phyloP scores from a whole-genome alignment of 306 rosid species.

The Lagenaria siceraria region DNA sequence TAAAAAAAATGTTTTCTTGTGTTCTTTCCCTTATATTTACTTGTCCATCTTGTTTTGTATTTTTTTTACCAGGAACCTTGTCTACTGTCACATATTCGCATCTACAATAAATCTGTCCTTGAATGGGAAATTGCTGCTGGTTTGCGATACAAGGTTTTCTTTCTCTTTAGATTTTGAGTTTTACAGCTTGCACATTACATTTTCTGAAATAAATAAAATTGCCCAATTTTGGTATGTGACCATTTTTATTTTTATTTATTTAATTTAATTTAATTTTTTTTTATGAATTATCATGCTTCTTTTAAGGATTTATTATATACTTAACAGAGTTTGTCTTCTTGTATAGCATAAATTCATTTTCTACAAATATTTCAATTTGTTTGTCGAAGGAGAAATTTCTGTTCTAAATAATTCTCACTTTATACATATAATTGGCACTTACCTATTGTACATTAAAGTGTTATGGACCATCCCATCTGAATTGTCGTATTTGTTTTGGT shows the following conservation, averaged over 20 bases:
- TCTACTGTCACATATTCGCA: slow-evolving; percentile 70
- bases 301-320: not conserved
- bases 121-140: slow-evolving; percentile 97
- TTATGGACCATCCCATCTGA: not conserved
- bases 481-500: not conserved
- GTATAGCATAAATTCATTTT: not conserved
- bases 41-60: not conserved
- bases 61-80: slow-evolving; percentile 60
- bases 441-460: not conserved
- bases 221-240: not conserved
- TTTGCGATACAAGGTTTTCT: slow-evolving; percentile 77
- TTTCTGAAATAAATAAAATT: not conserved
- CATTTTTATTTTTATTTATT: too few species aligned
- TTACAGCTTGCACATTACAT: not conserved
- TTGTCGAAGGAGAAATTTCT: not conserved
- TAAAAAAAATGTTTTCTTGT: not conserved
- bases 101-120: slow-evolving; percentile 85
- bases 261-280: too few species aligned
- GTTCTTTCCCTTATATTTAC: not conserved
- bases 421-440: not conserved
- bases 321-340: not conserved
- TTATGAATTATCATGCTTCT: not conserved
- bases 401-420: not conserved
- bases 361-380: not conserved
- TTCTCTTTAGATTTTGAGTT: not conserved